Percentiles rank a stretch among this genome's conserved stretches.
Conservation (phyloP, 1,284 basidiomycete genomes). For the Papiliotrema terrestris region DNA sequence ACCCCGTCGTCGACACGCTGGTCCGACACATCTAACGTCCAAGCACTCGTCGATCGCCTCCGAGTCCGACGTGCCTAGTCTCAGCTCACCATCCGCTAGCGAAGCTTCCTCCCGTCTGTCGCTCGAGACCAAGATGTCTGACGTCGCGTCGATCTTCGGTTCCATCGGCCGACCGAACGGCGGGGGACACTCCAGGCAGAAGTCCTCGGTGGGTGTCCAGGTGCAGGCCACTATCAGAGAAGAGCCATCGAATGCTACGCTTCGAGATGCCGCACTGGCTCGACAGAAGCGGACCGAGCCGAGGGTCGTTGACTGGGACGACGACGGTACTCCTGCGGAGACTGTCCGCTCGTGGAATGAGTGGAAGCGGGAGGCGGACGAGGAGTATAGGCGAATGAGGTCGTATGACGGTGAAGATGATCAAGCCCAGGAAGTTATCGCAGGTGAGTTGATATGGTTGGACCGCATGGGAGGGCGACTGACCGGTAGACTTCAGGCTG, state of each 20-base stretch:
- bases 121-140: conserved; percentile 31
- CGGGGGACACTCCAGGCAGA: conserved; percentile 27
- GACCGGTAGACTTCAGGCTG: conserved; percentile 20
- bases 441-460: conserved; percentile 13
- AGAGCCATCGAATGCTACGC: conserved; percentile 33
- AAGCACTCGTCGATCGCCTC: conserved; percentile 2
- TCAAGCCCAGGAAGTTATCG: conserved; percentile 18
- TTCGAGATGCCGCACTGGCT: conserved; percentile 12
- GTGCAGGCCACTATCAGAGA: conserved; percentile 38
- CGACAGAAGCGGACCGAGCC: conserved; percentile 10
- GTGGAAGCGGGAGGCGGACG: conserved; percentile 31
- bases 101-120: conserved; percentile 37
- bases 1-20: conserved; percentile 20
- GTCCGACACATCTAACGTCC: conserved; percentile 18
- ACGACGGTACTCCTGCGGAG: neutral
- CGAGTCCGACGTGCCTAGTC: conserved; percentile 28
- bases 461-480: neutral
- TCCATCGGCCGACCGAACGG: conserved; percentile 10
- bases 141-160: conserved; percentile 6
- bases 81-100: conserved; percentile 36
- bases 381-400: conserved; percentile 25
- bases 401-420: conserved; percentile 22
- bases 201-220: conserved; percentile 31
- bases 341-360: conserved; percentile 25
- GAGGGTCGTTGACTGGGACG: conserved; percentile 13